Base-by-base conservation (phyloP, 169 alveolate species). In the Cryptosporidium meleagridis region DNA sequence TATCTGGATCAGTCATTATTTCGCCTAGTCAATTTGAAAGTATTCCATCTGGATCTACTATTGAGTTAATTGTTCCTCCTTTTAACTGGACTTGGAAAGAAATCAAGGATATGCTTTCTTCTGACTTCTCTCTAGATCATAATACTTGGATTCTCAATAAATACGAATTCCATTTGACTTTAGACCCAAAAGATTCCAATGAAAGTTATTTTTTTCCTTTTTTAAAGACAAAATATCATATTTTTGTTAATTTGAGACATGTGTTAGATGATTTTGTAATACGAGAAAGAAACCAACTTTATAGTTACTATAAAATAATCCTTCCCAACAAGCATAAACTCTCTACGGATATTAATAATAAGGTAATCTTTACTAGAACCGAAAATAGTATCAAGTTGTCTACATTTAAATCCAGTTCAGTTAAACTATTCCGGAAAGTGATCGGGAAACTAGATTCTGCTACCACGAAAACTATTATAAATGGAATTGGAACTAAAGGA, bases 31-130 rank as follows among this genome's bases (percentile, higher is more conserved):
- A 23, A 1, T 37, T n/a, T 35, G 48, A 21, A 31, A 59, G 33
- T 31, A 5, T 59, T 31, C 86, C 58, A 3, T 53, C 35, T 51
- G 53, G 37, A 21, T 53, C 72, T 37, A 33, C 21, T 2, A 29
- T 73, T 53, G 86, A 73, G n/a, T 12, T 73, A 0, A 10, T 44
- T 0, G 16, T 73, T 9, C 86, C 86, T 39, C 86, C 86, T 14
- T 58, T 73, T 12, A 35, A 23, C 29, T 53, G 44, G 52, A 6
- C 69, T 26, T 73, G 86, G 86, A 53, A 55, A 51, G 86, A 73
- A 29, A 53, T 73, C 37, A 73, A 73, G 29, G 29, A 52, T n/a
- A 52, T 53, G 52, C 44, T 73, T 21, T 73, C 86, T 52, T 8
- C 9, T 1, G 86, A 73, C 39, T 73, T 73, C 16, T 73, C 72